Evolutionary conservation across 2,329 filamentous ascomycete genomes (phyloP).

Genomic region (Fusarium heterosporum): DNA sequence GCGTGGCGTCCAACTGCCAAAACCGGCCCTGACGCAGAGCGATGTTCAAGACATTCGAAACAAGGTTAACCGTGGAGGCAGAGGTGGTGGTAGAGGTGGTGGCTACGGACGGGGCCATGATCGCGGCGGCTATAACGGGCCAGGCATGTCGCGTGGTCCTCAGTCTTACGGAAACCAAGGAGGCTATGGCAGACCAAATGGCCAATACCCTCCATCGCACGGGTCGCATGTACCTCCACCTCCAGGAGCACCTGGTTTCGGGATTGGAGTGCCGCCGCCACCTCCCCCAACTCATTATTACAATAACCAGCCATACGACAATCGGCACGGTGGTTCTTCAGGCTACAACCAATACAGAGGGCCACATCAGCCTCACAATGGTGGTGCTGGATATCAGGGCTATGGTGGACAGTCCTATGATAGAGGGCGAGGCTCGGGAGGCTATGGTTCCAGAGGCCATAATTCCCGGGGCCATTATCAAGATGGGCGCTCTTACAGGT

Average conservation of each 20-base stretch:
- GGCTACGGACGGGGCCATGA: conserved; percentile 44
- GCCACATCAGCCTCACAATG: conserved; percentile 29
- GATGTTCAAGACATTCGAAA: conserved; percentile 80
- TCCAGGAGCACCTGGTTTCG: conserved; percentile 51
- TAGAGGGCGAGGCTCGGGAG: conserved; percentile 36
- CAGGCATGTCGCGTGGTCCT: conserved; percentile 39
- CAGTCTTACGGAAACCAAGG: conserved; percentile 39
- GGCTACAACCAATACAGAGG: conserved; percentile 40
- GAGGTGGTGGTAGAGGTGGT: conserved; percentile 51
- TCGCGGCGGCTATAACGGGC: conserved; percentile 48
- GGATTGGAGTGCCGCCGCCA: conserved; percentile 51
- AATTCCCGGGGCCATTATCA: conserved; percentile 36
- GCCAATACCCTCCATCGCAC: conserved; percentile 23
- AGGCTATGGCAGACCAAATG: conserved; percentile 37
- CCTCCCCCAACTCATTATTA: conserved; percentile 46
- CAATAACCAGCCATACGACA: conserved; percentile 33
- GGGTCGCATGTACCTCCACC: conserved; percentile 47
- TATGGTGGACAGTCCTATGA: conserved; percentile 34
- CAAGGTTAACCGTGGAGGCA: conserved; percentile 66
- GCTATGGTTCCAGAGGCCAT: conserved; percentile 31
- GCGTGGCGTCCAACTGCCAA: conserved; percentile 80
- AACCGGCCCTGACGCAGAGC: conserved; percentile 76
- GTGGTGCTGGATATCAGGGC: conserved; percentile 37
- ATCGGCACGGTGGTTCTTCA: conserved; percentile 31
- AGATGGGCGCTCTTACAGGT: conserved; percentile 44